phyloP scores from a whole-genome alignment of 495 filamentous ascomycete genomes.

The Clavariopsis aquatica region DNA sequence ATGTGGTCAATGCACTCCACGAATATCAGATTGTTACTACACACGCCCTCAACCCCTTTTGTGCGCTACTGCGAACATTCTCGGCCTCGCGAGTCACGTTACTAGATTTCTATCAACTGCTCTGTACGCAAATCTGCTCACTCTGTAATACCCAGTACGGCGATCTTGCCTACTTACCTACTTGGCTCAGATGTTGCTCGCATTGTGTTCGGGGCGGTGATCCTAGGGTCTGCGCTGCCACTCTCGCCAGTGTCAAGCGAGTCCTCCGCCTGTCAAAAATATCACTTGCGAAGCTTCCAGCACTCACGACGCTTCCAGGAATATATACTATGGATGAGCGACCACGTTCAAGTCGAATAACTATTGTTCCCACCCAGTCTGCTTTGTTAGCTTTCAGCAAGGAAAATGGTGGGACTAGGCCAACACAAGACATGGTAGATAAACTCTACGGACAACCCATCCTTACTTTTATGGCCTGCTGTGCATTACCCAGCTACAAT shows the following conservation, averaged over 20 bases:
- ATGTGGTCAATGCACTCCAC: neutral
- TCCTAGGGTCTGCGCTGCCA: neutral
- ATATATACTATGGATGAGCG: neutral
- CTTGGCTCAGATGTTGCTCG: neutral
- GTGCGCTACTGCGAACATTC: neutral
- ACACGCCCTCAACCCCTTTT: neutral
- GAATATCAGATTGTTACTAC: constrained; percentile 1
- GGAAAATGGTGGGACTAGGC: neutral
- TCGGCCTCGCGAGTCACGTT: neutral
- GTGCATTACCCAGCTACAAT: neutral
- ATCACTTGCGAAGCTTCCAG: neutral
- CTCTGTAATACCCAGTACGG: neutral
- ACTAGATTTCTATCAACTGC: neutral
- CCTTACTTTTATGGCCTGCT: neutral
- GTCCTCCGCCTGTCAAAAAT: neutral
- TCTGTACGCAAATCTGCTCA: neutral
- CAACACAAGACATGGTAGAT: neutral
- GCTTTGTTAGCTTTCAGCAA: neutral
- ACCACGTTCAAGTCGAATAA: constrained; percentile 1
- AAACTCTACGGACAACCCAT: neutral
- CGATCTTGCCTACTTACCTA: neutral
- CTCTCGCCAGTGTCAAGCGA: neutral
- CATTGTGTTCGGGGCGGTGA: neutral
- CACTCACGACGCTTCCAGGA: neutral
- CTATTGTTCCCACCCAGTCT: neutral